These are phyloP conservation scores for Apiospora rasikravindrae DNA, from an alignment of 2,329 filamentous ascomycete genomes.

Conservation along the genomic window DNA sequence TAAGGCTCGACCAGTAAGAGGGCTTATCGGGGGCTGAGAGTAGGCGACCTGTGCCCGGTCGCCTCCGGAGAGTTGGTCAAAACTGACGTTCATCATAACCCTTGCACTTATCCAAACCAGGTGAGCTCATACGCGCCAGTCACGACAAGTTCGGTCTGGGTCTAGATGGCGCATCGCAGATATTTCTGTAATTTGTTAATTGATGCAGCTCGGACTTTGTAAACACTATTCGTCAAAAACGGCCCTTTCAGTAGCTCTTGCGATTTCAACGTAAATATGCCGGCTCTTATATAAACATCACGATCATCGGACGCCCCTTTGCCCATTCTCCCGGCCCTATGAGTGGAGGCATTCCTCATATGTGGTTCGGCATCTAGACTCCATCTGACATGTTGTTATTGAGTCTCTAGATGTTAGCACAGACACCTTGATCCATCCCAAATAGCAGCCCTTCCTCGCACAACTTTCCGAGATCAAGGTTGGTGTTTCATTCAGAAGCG, in stretches of 20 bases:
- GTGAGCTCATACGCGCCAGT: neutral
- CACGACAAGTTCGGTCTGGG: neutral
- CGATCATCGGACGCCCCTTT: neutral
- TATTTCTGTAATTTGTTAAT: neutral
- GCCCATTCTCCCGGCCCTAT: neutral
- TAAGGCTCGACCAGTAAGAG: neutral
- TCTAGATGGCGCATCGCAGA: neutral
- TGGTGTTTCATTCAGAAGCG: neutral
- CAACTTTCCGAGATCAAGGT: neutral
- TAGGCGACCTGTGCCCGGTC: conserved; percentile 1
- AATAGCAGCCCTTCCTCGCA: neutral
- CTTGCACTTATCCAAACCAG: neutral
- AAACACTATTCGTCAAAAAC: neutral
- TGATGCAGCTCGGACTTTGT: neutral
- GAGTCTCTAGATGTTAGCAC: neutral
- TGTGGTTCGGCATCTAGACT: neutral
- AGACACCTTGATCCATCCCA: neutral
- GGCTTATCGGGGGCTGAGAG: neutral
- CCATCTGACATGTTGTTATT: neutral
- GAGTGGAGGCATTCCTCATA: no score
- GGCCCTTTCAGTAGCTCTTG: neutral
- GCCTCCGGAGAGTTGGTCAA: neutral
- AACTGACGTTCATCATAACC: conserved; percentile 1
- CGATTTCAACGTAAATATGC: neutral
- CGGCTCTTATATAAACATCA: neutral